Evolutionary conservation across 805 yeast genomes (phyloP).

Genomic region (Candida maltosa): DNA sequence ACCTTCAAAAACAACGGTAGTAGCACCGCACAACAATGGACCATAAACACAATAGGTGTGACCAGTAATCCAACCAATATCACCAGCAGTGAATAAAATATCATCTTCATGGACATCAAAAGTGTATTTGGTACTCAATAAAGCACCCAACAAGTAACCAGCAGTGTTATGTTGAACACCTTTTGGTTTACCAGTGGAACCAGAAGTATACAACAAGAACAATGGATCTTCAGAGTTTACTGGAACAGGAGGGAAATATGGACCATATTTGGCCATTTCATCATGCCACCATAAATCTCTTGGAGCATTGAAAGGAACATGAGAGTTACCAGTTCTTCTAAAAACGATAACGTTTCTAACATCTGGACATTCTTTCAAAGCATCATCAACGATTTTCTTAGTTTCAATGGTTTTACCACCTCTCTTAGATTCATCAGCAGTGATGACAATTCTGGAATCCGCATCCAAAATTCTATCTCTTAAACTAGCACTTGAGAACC

Average conservation of each 20-base stretch:
- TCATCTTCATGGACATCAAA: constrained; percentile 91
- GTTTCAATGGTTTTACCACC: constrained; percentile 93
- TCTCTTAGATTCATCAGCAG: constrained; percentile 93
- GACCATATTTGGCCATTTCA: constrained; percentile 74
- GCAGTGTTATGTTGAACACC: constrained; percentile 96
- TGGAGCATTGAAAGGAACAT: constrained; percentile 68
- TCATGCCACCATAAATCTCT: constrained; percentile 98
- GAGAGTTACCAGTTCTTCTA: constrained; percentile 78
- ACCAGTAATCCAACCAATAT: constrained; percentile 99
- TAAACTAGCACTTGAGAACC: constrained; percentile 90
- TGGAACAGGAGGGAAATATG: constrained; percentile 83
- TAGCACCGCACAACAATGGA: constrained; percentile 81
- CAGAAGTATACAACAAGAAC: constrained; percentile 93
- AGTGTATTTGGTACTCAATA: constrained; percentile 85
- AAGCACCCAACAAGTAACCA: constrained; percentile 91
- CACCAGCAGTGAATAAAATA: constrained; percentile 93
- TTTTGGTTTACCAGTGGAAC: constrained; percentile 97
- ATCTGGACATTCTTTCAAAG: constrained; percentile 66
- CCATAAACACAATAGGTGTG: constrained; percentile 96
- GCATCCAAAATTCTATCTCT: constrained; percentile 90
- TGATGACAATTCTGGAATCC: constrained; percentile 78
- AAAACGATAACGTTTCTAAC: constrained; percentile 84
- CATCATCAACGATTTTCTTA: constrained; percentile 94
- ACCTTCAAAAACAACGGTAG: constrained; percentile 92
- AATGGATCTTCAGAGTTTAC: constrained; percentile 92